Percentiles rank a stretch among this genome's conserved stretches.
These are phyloP conservation scores for Starmerella cellae DNA, from an alignment of 805 yeast genomes.

Conservation along the genomic window DNA sequence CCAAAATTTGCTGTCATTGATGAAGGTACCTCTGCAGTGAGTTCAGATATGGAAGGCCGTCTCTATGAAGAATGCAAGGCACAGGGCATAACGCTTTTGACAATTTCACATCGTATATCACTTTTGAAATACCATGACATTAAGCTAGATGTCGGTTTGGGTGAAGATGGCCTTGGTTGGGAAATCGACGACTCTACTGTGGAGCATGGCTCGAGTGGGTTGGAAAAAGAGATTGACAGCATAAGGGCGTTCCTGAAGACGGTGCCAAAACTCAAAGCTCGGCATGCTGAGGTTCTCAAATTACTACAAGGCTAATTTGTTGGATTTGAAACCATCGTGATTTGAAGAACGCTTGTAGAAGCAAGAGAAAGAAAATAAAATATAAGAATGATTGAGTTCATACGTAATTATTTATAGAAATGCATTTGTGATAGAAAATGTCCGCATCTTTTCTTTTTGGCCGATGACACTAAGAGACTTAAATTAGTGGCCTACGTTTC, in stretches of 20 bases:
- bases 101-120: constrained; percentile 72
- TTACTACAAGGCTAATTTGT: not conserved
- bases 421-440: too few species aligned
- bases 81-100: constrained; percentile 61
- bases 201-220: constrained; percentile 49
- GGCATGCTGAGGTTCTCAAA: constrained; percentile 45
- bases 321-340: too few species aligned
- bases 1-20: constrained; percentile 76
- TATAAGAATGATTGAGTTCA: not conserved
- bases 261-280: constrained; percentile 44
- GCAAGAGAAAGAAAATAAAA: not conserved
- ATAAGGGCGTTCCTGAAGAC: constrained; percentile 47
- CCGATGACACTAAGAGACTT: too few species aligned
- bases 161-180: constrained; percentile 37
- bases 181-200: constrained; percentile 51
- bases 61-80: constrained; percentile 61
- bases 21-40: constrained; percentile 89
- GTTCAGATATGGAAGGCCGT: constrained; percentile 78
- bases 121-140: constrained; percentile 74
- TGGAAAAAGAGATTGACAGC: constrained; percentile 63
- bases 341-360: not conserved
- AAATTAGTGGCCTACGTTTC: too few species aligned
- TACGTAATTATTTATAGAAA: too few species aligned
- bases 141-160: constrained; percentile 52
- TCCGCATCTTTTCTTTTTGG: too few species aligned